Evolutionary conservation across 495 filamentous ascomycete genomes (phyloP), one percentile per base, ranked within the genome.

Genomic region (Hypoxylon cercidicola): DNA sequence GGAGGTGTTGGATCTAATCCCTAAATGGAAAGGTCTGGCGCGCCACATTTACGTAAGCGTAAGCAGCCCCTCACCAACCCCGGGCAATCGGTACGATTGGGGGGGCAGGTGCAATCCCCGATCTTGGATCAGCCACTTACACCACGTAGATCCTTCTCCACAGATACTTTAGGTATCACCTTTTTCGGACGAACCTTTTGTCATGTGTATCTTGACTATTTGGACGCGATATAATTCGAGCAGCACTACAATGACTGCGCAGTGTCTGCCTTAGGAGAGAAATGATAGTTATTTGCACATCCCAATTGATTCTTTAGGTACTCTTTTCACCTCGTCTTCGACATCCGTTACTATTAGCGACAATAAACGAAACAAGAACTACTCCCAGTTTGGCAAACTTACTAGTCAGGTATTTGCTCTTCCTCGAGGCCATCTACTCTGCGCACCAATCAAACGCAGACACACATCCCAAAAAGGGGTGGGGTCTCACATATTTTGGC

Each of bases 41-140:
- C 60, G 65, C 65, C 65, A 68, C 60, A 68, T 23, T 68, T 68
- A 68, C 23, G 55, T 68, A 68, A 68, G 54, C 65, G 20, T 7
- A 55, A 34, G 46, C 35, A 63, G 65, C 65, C 65, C 65, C 65
- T 68, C 65, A 32, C 37, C 44, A 48, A 62, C 58, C 64, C 65
- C 65, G 44, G 65, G 47, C 23, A 25, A 28, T 25, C 20, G 23
- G 20, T 21, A 30, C 58, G 30, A 54, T 63, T 55, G 21, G 43
- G 1, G 3, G 25, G 25, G 30, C 8, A 45, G 21, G 25, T 59
- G 50, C 44, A 55, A 49, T 30, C 43, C 51, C 65, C 65, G 48
- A 64, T 46, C 49, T 52, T 53, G 60, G 60, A 15, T 63, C 60
- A 64, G 55, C 65, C 60, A 68, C 49, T 68, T 18, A 60, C 44